Evolutionary conservation across 2,329 filamentous ascomycete genomes (phyloP).

Genomic region (Fusarium abutilonis): DNA sequence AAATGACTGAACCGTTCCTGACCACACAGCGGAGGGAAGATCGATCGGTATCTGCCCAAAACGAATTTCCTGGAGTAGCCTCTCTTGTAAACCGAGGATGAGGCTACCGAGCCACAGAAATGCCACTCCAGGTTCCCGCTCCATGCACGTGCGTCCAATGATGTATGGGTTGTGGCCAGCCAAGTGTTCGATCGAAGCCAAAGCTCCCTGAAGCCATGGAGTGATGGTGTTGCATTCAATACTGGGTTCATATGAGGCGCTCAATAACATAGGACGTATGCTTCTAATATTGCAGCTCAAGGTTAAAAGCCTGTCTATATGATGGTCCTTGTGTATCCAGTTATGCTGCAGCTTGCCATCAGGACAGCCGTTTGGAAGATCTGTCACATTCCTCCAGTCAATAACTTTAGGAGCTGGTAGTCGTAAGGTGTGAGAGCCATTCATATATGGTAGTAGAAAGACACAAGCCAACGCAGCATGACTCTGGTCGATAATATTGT

Average conservation of each 20-base stretch:
- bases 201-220: conserved; percentile 45
- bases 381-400: too few species aligned
- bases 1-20: conserved; percentile 43
- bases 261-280: conserved; percentile 42
- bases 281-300: conserved; percentile 41
- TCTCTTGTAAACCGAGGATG: conserved; percentile 35
- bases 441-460: too few species aligned
- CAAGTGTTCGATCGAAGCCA: conserved; percentile 2
- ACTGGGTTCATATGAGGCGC: conserved; percentile 43
- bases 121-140: conserved; percentile 27
- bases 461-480: too few species aligned
- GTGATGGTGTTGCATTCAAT: conserved; percentile 46
- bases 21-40: conserved; percentile 45
- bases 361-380: too few species aligned
- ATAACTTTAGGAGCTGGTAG: too few species aligned
- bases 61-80: conserved; percentile 34
- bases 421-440: too few species aligned
- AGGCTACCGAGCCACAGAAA: conserved; percentile 44
- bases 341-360: too few species aligned
- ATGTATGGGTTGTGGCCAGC: conserved; percentile 19
- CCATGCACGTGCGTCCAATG: conserved; percentile 38
- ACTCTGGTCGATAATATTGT: too few species aligned
- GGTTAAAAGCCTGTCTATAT: conserved; percentile 40
- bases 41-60: conserved; percentile 43
- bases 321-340: neutral